phyloP scores from a whole-genome alignment of 2,329 filamentous ascomycete genomes.

The Exophiala sp. region DNA sequence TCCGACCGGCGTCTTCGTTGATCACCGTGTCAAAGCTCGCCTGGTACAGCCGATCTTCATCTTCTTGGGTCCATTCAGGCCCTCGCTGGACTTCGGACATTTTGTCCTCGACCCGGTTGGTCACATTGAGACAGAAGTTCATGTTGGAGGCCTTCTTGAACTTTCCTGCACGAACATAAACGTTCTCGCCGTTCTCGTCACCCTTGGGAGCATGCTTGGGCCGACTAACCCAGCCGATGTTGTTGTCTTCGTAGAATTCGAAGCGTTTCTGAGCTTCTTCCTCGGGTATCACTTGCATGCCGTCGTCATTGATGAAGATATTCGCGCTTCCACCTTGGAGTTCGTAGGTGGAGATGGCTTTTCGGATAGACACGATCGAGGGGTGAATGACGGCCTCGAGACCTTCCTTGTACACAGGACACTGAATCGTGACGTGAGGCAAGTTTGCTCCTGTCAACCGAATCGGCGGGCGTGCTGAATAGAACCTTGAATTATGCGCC shows the following conservation, averaged over 20 bases:
- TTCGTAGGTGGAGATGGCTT: constrained; percentile 59
- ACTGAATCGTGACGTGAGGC: constrained; percentile 68
- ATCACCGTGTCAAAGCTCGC: constrained; percentile 50
- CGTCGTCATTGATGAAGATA: constrained; percentile 41
- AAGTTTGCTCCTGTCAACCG: constrained; percentile 32
- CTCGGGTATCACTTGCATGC: constrained; percentile 38
- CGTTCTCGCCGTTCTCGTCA: constrained; percentile 15
- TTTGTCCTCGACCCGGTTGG: constrained; percentile 60
- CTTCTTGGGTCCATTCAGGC: constrained; percentile 31
- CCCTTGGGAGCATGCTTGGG: constrained; percentile 50
- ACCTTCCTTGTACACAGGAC: constrained; percentile 85
- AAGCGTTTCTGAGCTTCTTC: constrained; percentile 45
- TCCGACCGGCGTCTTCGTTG: constrained; percentile 51
- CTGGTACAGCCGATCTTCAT: constrained; percentile 49
- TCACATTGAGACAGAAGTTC: constrained; percentile 66
- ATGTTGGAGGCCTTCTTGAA: constrained; percentile 75
- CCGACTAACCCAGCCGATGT: constrained; percentile 50
- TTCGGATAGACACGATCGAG: constrained; percentile 54
- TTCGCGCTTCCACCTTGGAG: constrained; percentile 44
- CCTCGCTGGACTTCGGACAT: constrained; percentile 34
- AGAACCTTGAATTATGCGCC: constrained; percentile 44
- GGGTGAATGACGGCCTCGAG: constrained; percentile 63
- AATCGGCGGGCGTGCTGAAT: constrained; percentile 32
- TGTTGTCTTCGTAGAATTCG: constrained; percentile 50
- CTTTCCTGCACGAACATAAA: constrained; percentile 52